Evolutionary conservation across 495 filamentous ascomycete genomes (phyloP).

Genomic region (Jackrogersella minutella): DNA sequence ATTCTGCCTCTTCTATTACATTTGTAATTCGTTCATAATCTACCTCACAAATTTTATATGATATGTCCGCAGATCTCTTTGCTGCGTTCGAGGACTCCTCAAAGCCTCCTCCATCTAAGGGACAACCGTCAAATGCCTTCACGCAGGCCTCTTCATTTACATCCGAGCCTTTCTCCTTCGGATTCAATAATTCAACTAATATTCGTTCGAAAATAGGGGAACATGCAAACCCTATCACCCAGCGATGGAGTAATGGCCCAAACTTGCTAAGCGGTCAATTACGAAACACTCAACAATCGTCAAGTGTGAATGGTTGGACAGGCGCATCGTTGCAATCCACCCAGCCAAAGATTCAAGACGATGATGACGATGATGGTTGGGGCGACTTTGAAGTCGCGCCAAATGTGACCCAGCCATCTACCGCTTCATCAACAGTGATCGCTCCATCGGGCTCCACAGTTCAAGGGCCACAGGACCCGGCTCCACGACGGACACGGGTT

Average conservation of each 20-base stretch:
- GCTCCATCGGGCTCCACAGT: conserved; percentile 16
- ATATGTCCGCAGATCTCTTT: conserved; percentile 79
- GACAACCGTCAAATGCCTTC: conserved; percentile 26
- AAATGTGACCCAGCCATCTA: conserved; percentile 8
- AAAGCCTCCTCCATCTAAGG: conserved; percentile 34
- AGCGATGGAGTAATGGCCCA: conserved; percentile 15
- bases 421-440: conserved; percentile 1
- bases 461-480: conserved; percentile 12
- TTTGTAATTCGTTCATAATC: not conserved
- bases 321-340: conserved; percentile 13
- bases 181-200: conserved; percentile 4
- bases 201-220: not conserved
- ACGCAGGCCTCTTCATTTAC: conserved; percentile 13
- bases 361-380: conserved; percentile 72
- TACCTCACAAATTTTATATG: conserved; percentile 1
- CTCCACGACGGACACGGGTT: conserved; percentile 39
- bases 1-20: not conserved
- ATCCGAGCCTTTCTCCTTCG: conserved; percentile 29
- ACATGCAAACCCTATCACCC: conserved; percentile 4
- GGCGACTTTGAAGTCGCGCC: conserved; percentile 74
- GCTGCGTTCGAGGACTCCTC: conserved; percentile 69
- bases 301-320: conserved; percentile 24
- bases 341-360: conserved; percentile 37
- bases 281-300: conserved; percentile 28
- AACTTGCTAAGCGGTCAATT: conserved; percentile 7